Evolutionary conservation across 164 flowering plant genomes (phyloP).

Genomic region (Platanus orientalis): DNA sequence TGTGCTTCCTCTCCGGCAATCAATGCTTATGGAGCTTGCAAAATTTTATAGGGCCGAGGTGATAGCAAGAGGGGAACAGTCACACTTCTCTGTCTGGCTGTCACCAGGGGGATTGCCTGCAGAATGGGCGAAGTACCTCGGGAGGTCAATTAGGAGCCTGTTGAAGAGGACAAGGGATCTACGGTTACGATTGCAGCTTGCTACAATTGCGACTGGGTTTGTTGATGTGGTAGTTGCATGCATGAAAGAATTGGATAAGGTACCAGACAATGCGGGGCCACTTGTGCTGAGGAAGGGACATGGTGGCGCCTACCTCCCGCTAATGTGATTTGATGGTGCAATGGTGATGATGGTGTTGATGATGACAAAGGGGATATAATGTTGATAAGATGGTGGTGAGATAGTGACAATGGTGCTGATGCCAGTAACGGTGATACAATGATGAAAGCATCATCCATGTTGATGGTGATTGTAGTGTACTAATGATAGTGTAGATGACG

Average conservation of each 20-base stretch:
- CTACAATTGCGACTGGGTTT: slow-evolving; percentile 81
- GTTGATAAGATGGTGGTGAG: not conserved
- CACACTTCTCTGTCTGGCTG: slow-evolving; percentile 95
- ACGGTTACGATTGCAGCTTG: slow-evolving; percentile 64
- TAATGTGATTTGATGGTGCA: slow-evolving; percentile 45
- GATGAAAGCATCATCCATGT: not conserved
- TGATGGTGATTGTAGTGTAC: too few species aligned
- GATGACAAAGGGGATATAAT: too few species aligned
- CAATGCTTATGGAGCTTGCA: slow-evolving; percentile 83
- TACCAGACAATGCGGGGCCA: slow-evolving; percentile 84
- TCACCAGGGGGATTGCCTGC: slow-evolving; percentile 93
- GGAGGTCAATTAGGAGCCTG: slow-evolving; percentile 80
- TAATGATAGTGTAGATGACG: not conserved
- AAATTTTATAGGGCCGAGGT: slow-evolving; percentile 84
- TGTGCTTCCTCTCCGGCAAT: slow-evolving; percentile 84
- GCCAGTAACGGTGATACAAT: not conserved
- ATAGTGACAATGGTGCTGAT: not conserved
- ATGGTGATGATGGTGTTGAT: not conserved
- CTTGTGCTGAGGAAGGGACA: slow-evolving; percentile 92
- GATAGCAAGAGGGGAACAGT: slow-evolving; percentile 90
- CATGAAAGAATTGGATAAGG: slow-evolving; percentile 56
- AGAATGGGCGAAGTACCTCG: slow-evolving; percentile 88
- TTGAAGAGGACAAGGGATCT: slow-evolving; percentile 84
- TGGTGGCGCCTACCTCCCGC: slow-evolving; percentile 93
- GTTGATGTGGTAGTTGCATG: slow-evolving; percentile 66